phyloP scores from a whole-genome alignment of 495 filamentous ascomycete species.

The Staphylotrichum tortipilum region DNA sequence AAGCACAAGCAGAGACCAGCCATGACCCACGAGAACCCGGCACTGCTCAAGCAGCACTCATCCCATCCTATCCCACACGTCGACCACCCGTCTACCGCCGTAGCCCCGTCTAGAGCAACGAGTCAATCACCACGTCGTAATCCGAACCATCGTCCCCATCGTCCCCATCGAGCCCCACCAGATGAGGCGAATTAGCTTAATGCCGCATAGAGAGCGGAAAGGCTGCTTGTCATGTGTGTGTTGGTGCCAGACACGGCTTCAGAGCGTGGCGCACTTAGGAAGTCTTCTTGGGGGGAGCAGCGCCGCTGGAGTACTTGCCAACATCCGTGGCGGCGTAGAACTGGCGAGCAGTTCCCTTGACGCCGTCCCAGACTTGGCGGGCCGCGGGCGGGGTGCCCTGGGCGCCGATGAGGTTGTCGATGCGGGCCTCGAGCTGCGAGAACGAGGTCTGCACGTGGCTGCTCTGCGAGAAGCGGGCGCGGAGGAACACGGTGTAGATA shows the following conservation, averaged over 20 bases:
- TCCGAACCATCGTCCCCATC: not conserved
- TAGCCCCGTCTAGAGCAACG: not conserved
- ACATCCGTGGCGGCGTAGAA: conserved; percentile 74
- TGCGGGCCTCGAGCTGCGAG: conserved; percentile 57
- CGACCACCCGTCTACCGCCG: too few species aligned
- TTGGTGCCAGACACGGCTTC: not conserved
- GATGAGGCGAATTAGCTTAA: not conserved
- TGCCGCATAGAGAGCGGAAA: conserved; percentile 10
- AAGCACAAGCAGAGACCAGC: not conserved
- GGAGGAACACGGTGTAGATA: conserved; percentile 86
- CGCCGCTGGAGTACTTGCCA: conserved; percentile 54
- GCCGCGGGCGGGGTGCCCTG: conserved; percentile 80
- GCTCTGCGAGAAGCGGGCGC: conserved; percentile 84
- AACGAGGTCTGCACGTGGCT: conserved; percentile 79
- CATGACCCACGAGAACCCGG: not conserved
- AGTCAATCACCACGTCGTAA: not conserved
- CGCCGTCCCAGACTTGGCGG: conserved; percentile 69
- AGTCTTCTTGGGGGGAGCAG: conserved; percentile 46
- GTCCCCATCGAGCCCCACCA: not conserved
- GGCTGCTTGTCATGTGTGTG: conserved; percentile 10
- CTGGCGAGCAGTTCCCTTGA: conserved; percentile 65
- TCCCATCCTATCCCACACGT: not conserved
- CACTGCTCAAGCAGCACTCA: not conserved
- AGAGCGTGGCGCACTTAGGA: too few species aligned
- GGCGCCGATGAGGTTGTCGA: conserved; percentile 73